Base-by-base conservation (phyloP, 164 flowering plant genomes). In the Stephania japonica region DNA sequence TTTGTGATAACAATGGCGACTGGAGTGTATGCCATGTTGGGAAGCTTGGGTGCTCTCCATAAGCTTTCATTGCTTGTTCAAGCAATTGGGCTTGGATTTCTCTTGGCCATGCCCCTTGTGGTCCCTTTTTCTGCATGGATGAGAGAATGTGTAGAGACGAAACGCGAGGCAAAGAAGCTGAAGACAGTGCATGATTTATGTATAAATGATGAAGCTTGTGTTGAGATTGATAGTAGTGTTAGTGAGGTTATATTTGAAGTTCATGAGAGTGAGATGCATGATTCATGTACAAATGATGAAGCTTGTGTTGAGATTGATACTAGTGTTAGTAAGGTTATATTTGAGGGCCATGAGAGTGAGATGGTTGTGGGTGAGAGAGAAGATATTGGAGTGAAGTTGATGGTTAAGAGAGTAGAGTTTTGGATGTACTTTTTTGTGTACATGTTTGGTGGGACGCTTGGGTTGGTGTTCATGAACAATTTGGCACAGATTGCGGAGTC, bases 401-500 rank as follows among this genome's bases (percentile, higher is more conserved):
- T 95, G 97, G 1, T 93, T 21, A 78, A 23, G 74, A 88, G 86
- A 71, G 65, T 91, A 49, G 87, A 93, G n/a, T 95, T 95, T 79
- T 95, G 99, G 99, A 47, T 95, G 18, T 95, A 95, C 77, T 88
- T 89, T 63, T 85, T 84, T n/a, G 84, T 85, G 1, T 93, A 95
- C 71, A 67, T 93, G 26, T 87, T 73, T 42, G 97, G 99, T 62
- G 91, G 87, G 14, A 88, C 99, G 5, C 75, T 95, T 42, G 99
- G 99, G 53, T 25, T 93, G 70, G 99, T 91, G 42, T 95, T 74
- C 71, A 44, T 91, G 78, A 93, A 91, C 73, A 91, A 95, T 76
- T 75, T 95, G 83, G 99, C 98, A 18, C 99, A 95, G 73, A 90
- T 95, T 23, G 93, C 92, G 0, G 97, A 93, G 74, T 91, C 98